Conservation (phyloP, 2,329 filamentous ascomycete genomes). For the Cladosporium sp. region DNA sequence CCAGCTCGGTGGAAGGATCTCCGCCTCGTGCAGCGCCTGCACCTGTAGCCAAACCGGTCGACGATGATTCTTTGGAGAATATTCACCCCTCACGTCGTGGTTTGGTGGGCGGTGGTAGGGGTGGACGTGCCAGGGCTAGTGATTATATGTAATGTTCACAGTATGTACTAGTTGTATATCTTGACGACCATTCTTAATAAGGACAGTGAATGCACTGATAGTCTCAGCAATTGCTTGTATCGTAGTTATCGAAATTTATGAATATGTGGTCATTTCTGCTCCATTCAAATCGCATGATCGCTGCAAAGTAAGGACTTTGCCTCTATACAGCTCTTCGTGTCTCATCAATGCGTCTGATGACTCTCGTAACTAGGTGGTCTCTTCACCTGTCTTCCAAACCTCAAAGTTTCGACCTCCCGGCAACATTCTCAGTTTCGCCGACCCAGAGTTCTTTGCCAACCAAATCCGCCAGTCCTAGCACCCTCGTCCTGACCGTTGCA, state of each 20-base stretch:
- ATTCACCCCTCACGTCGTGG: constrained; percentile 34
- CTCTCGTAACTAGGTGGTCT: no score
- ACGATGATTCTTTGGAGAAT: constrained; percentile 28
- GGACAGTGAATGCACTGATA: no score
- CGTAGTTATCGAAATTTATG: no score
- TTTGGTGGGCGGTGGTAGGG: constrained; percentile 24
- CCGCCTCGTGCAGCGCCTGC: constrained; percentile 19
- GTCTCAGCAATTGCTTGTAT: no score
- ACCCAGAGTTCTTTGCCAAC: constrained; percentile 59
- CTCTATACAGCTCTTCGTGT: neutral
- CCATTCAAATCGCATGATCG: no score
- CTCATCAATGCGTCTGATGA: neutral
- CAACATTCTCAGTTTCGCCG: neutral
- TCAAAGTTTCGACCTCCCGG: neutral
- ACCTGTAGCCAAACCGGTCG: constrained; percentile 11
- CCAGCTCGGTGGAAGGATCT: constrained; percentile 27
- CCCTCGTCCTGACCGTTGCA: constrained; percentile 77
- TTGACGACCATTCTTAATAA: neutral
- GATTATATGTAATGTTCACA: constrained; percentile 22
- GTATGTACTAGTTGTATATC: constrained; percentile 8
- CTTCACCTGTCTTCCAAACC: no score
- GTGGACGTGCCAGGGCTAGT: constrained; percentile 20
- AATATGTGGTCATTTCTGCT: no score
- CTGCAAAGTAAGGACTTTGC: neutral
- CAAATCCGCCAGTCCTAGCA: constrained; percentile 70